Evolutionary conservation across 2,329 filamentous ascomycete genomes (phyloP).

Genomic region (Microcyclosporella mali): DNA sequence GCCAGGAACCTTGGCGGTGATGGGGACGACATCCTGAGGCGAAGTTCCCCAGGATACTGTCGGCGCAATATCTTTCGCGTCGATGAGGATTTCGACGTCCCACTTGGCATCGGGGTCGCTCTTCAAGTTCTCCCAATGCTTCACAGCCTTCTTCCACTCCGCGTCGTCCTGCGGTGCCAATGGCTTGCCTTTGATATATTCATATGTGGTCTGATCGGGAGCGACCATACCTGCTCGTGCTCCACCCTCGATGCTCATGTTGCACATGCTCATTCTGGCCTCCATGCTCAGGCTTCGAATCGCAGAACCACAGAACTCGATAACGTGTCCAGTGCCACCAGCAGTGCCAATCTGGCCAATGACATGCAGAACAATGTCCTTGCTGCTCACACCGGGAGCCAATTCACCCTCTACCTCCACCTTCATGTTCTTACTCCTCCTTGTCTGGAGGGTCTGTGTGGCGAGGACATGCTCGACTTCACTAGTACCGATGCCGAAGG

Average conservation of each 20-base stretch:
- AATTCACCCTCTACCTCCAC: constrained; percentile 91
- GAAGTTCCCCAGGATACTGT: constrained; percentile 97
- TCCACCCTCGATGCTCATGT: constrained; percentile 97
- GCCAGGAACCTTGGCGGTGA: constrained; percentile 82
- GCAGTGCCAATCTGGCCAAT: constrained; percentile 94
- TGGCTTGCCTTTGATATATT: constrained; percentile 87
- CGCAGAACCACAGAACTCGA: constrained; percentile 94
- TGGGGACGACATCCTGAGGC: constrained; percentile 91
- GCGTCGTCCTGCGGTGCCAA: constrained; percentile 77
- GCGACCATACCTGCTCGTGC: constrained; percentile 95
- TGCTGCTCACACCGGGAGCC: constrained; percentile 85
- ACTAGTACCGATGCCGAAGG: constrained; percentile 95
- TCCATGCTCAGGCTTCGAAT: constrained; percentile 90
- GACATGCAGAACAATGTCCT: constrained; percentile 87
- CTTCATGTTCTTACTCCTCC: constrained; percentile 97
- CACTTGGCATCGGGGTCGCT: constrained; percentile 86
- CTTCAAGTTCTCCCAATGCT: constrained; percentile 80
- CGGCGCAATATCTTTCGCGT: constrained; percentile 86
- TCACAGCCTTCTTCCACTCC: constrained; percentile 82
- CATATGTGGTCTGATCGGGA: constrained; percentile 87
- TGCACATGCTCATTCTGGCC: constrained; percentile 98
- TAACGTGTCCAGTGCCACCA: constrained; percentile 87
- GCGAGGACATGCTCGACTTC: constrained; percentile 98
- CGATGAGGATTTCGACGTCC: constrained; percentile 81
- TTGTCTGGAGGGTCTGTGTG: constrained; percentile 90